Base-by-base conservation (phyloP, 768 basidiomycete species). In the Mycena galopus region DNA sequence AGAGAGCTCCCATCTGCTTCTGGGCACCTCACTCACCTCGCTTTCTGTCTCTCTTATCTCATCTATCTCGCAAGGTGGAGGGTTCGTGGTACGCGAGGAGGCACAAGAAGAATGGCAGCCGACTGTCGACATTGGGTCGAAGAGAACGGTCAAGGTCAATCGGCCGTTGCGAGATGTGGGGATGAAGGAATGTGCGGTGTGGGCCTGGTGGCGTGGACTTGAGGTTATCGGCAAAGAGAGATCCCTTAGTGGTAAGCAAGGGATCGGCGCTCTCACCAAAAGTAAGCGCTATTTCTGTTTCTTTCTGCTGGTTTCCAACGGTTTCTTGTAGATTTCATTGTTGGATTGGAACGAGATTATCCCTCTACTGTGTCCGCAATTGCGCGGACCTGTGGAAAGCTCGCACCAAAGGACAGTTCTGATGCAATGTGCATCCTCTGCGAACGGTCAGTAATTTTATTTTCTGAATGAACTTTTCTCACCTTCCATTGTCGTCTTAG, bases 331-430 rank as follows among this genome's bases (percentile, higher is more conserved):
- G 95, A 92, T 78, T 96, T 96, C 75, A 93, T 96, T 67, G 81
- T 92, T 23, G 92, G 94, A 3, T 78, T 96, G 32, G 95, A 96
- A 81, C 89, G 87, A 61, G 91, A 95, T 79, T 96, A 93, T 79
- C 95, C 95, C 4, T 94, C 94, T 0, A 96, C 95, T 0, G 95
- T 96, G 14, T 95, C 94, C 10, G 91, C 95, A 0, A 93, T 96
- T 60, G 90, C 90, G 27, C 89, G 93, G 39, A 96, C 95, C 1
- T 94, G 93, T 76, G 90, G 87, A 7, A 96, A 96, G 80, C 81
- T 96, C 30, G 86, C 90, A 11, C 90, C 95, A 0, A 95, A 93
- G 78, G 82, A 87, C 64, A 84, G 81, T 3, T 82, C 89, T 0
- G 80, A 81, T 10, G 85, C 83, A 0, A 77, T 74, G 9, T 96